Evolutionary conservation across 148 eudicot genomes (phyloP), one percentile per base, ranked within the genome.

Genomic region (Hydrangea macrophylla): DNA sequence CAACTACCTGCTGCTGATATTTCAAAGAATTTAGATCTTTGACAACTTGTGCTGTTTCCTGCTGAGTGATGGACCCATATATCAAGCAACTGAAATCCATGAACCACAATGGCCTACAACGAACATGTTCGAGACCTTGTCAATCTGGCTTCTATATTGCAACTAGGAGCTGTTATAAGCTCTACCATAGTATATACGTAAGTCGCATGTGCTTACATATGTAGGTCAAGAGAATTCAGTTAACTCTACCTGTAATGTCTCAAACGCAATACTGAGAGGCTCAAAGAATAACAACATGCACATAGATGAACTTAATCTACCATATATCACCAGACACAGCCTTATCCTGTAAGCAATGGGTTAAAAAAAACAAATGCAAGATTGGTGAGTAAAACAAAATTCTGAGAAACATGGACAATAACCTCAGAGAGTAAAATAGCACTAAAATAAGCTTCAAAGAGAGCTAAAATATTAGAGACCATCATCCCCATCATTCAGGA

Each of bases 261-360:
- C 98, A 77, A 94, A 94, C 78, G 88, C 96, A 71, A 94, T 84
- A 81, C 98, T 94, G 23, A 83, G 86, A 62, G 98, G 98, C 86
- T 94, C 97, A 79, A 88, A 86, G 83, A 94, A 90, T 67, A 91
- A 83, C 77, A 94, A 73, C 77, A 88, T 79, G 74, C 76, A 82
- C 71, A 82, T 81, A 54, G 90, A 80, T 63, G 96, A 86, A 76
- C 73, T 76, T 70, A 72, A 69, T 62, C 80, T 74, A 70, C 81
- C 79, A 62, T 84, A 84, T 64, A 88, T 74, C 74, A 78, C 63
- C 62, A 85, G 68, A 75, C 96, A 94, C 39, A 81, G 67, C 81
- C 89, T 79, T 69, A 90, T 76, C 97, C 98, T 94, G 79, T 72
- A 74, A 74, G 20, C 58, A 73, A 31, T 25, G 13, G 56, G 55